Evolutionary conservation across 2,329 filamentous ascomycete genomes (phyloP).

Genomic region (Cercospora beticola): DNA sequence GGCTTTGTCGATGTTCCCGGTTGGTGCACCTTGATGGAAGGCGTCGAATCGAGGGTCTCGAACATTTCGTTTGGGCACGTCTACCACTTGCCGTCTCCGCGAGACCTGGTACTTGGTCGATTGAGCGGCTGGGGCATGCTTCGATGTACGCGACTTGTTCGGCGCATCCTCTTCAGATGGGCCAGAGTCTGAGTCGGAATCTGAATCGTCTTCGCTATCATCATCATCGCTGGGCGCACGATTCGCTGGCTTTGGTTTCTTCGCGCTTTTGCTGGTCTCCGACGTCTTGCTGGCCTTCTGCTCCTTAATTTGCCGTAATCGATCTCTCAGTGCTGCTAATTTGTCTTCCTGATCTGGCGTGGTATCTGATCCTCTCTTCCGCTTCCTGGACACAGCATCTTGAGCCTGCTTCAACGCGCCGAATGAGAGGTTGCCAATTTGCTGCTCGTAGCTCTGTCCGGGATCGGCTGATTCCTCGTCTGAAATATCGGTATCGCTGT

Average conservation of each 20-base stretch:
- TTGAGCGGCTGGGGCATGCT: constrained; percentile 84
- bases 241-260: neutral
- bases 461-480: constrained; percentile 28
- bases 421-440: constrained; percentile 70
- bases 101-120: constrained; percentile 81
- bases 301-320: constrained; percentile 47
- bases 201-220: constrained; percentile 27
- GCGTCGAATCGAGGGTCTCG: constrained; percentile 90
- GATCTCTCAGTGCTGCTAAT: constrained; percentile 46
- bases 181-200: constrained; percentile 39
- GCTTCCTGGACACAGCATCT: constrained; percentile 57
- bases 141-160: constrained; percentile 60
- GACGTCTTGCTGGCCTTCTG: constrained; percentile 22
- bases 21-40: constrained; percentile 48
- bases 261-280: constrained; percentile 22
- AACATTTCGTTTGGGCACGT: constrained; percentile 55
- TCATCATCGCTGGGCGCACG: constrained; percentile 16
- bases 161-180: constrained; percentile 43
- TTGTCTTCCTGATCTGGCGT: constrained; percentile 47
- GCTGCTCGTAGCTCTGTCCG: constrained; percentile 44
- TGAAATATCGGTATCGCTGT: constrained; percentile 28
- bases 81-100: constrained; percentile 72
- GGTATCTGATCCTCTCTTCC: constrained; percentile 44
- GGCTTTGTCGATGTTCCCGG: constrained; percentile 60
- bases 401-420: constrained; percentile 88